Conservation (phyloP, 202 grass and related monocot species). For the Elaeis oleifera region DNA sequence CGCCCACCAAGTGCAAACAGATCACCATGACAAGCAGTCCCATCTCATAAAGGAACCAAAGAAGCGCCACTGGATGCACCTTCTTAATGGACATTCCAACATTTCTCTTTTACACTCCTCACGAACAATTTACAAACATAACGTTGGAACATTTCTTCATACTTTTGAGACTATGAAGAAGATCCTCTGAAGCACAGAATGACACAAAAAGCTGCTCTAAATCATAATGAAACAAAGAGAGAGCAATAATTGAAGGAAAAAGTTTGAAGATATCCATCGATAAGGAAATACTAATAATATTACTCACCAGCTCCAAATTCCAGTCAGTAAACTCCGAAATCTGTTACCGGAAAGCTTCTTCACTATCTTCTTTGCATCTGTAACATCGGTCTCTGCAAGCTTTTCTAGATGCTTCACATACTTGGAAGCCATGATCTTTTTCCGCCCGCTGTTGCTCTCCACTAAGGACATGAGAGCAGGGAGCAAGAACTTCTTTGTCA, state of each 20-base stretch:
- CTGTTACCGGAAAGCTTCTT: slow-evolving; percentile 75
- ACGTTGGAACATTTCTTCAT: neutral
- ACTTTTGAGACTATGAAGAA: neutral
- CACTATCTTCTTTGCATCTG: slow-evolving; percentile 72
- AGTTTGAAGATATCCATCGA: neutral
- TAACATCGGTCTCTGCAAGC: slow-evolving; percentile 56
- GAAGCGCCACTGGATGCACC: no score
- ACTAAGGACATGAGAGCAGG: slow-evolving; percentile 49
- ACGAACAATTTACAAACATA: slow-evolving; percentile 3
- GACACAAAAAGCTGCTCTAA: no score
- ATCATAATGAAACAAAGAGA: no score
- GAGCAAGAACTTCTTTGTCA: slow-evolving; percentile 59
- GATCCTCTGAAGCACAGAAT: slow-evolving; percentile 5
- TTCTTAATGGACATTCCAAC: neutral
- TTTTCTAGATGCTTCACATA: slow-evolving; percentile 61
- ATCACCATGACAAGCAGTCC: no score
- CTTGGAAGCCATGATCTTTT: slow-evolving; percentile 69
- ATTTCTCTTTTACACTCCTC: neutral
- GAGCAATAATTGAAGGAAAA: neutral
- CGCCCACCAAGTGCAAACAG: no score
- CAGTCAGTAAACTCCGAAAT: slow-evolving; percentile 62
- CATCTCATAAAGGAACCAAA: no score
- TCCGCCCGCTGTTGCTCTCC: slow-evolving; percentile 53
- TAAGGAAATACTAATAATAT: neutral
- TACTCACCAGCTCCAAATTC: slow-evolving; percentile 66